phyloP scores from a whole-genome alignment of 192 early-diverging fungal genomes.

The Mortierella alpina region DNA sequence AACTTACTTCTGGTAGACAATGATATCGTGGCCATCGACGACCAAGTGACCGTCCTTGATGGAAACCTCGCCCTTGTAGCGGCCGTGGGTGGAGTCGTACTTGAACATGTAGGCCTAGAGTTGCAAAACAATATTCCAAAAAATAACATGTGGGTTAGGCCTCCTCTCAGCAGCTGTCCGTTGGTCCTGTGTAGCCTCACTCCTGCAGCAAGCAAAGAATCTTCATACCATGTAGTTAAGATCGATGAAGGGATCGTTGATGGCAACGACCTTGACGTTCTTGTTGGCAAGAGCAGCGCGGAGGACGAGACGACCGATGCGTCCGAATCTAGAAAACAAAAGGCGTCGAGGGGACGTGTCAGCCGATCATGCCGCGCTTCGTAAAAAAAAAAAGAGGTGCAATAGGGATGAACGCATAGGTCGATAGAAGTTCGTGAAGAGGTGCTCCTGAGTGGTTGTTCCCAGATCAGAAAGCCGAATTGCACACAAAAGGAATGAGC shows the following conservation, averaged over 20 bases:
- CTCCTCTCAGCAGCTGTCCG: no score
- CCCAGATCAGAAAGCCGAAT: not conserved
- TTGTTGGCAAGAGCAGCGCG: conserved; percentile 85
- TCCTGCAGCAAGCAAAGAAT: not conserved
- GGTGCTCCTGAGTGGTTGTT: not conserved
- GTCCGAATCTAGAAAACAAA: conserved; percentile 79
- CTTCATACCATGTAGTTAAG: conserved; percentile 89
- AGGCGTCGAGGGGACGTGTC: not conserved
- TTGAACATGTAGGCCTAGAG: conserved; percentile 90
- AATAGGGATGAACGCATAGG: no score
- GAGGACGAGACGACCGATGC: conserved; percentile 98
- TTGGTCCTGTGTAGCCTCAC: no score
- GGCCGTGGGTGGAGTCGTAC: conserved; percentile 99
- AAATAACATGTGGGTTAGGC: not conserved
- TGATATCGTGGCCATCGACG: conserved; percentile 87
- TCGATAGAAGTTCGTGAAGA: not conserved
- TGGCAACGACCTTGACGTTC: conserved; percentile 83
- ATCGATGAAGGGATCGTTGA: conserved; percentile 99
- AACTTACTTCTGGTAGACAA: conserved; percentile 76
- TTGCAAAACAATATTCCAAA: not conserved
- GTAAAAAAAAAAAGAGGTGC: no score
- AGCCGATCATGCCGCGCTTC: not conserved
- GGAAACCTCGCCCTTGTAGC: conserved; percentile 86
- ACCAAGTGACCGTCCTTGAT: conserved; percentile 87
- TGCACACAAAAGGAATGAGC: not conserved